These are phyloP conservation scores for Lactarius hatsudake DNA, from an alignment of 768 basidiomycete genomes.

Conservation along the genomic window DNA sequence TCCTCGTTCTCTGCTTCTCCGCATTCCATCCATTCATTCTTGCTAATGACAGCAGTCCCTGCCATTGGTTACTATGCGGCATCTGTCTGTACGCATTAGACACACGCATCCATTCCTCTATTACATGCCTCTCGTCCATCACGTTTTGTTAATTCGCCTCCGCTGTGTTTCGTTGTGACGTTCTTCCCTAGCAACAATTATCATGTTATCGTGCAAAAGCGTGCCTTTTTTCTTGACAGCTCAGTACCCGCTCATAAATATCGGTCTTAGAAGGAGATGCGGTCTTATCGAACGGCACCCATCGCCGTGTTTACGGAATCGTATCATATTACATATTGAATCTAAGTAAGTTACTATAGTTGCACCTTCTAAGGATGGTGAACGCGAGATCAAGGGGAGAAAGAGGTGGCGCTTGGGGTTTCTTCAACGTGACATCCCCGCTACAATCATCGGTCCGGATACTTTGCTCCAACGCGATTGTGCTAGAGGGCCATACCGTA, in stretches of 20 bases:
- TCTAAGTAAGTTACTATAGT: not conserved
- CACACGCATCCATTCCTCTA: slow-evolving; percentile 51
- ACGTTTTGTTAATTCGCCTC: slow-evolving; percentile 34
- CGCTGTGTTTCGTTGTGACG: slow-evolving; percentile 18
- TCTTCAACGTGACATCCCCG: slow-evolving; percentile 64
- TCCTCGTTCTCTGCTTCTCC: slow-evolving; percentile 10
- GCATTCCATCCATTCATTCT: slow-evolving; percentile 12
- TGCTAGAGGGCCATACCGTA: slow-evolving; percentile 65
- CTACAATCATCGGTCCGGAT: slow-evolving; percentile 56
- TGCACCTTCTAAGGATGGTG: not conserved
- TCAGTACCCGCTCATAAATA: slow-evolving; percentile 3
- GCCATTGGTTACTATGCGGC: slow-evolving; percentile 31
- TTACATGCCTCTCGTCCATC: slow-evolving; percentile 32
- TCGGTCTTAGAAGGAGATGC: slow-evolving; percentile 1
- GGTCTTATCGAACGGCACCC: slow-evolving; percentile 1
- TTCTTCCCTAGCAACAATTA: slow-evolving; percentile 5
- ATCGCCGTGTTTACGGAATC: not conserved
- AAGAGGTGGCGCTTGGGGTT: slow-evolving; percentile 4
- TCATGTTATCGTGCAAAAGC: slow-evolving; percentile 8
- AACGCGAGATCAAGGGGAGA: not conserved
- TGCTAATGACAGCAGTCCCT: slow-evolving; percentile 29
- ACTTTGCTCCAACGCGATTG: slow-evolving; percentile 72
- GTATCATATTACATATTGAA: not conserved
- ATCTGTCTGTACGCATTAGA: slow-evolving; percentile 66
- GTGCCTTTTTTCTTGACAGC: slow-evolving; percentile 2